Base-by-base conservation (phyloP, 768 basidiomycete genomes). In the Tylopilus sp. region DNA sequence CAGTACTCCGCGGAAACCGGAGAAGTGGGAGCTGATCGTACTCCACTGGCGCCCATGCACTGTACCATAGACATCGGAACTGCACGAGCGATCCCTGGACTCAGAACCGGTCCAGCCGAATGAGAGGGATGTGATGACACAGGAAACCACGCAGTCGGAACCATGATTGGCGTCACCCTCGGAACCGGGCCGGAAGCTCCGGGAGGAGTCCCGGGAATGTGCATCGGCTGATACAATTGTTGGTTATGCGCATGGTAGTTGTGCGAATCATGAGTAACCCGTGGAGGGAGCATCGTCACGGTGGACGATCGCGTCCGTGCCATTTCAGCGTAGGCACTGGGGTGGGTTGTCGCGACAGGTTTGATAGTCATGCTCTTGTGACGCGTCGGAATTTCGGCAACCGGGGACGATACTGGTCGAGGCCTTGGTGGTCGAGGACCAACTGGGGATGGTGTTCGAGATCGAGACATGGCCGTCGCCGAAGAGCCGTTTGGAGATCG, bases 401-500 rank as follows among this genome's bases (percentile, higher is more conserved):
- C 59, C 1, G 64, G 71, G 21, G 71, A 68, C 8, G 68, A 66
- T 44, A 66, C 54, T 1, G 66, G 71, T 19, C 68, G 66, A 33
- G 56, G 53, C 56, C 54, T 71, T 48, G 50, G 68, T 14, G 75
- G 67, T 5, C 82, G 76, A 8, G 82, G 80, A 16, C 81, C 81
- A 21, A 72, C 69, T n/a, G 81, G 80, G 21, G 79, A 79, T 6
- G 76, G 68, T 3, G 78, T 73, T 38, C 76, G 72, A 44, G 75
- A 71, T 40, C 75, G 73, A 54, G 73, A 72, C 29, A 63, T 29
- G 1, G 65, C 58, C 41, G 48, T 50, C 40, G 59, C 46, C 22
- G 63, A 63, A n/a, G 58, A 48, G 42, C 52, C 22, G 7, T 46
- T 57, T 6, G 71, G 68, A 36, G 72, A 64, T 17, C 63, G 64